Conservation (phyloP, 371 early-diverging fungal species). For the Rhizopus sp. region DNA sequence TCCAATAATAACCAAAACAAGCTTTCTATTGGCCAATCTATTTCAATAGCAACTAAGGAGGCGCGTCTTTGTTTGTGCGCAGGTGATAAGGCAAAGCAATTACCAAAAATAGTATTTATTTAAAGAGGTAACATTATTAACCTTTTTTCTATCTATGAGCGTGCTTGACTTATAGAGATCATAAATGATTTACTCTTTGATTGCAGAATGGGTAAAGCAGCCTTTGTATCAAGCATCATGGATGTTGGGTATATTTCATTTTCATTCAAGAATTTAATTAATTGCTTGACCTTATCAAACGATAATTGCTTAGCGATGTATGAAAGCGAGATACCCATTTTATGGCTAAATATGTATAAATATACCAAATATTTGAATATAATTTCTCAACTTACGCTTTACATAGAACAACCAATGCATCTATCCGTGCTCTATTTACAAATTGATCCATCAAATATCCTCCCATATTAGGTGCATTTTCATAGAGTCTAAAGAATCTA, state of each 20-base stretch:
- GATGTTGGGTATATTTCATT: slow-evolving; percentile 23
- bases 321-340: slow-evolving; percentile 47
- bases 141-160: too few species aligned
- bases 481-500: slow-evolving; percentile 77
- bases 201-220: slow-evolving; percentile 49
- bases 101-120: too few species aligned
- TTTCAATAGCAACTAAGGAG: too few species aligned
- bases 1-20: too few species aligned
- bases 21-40: too few species aligned
- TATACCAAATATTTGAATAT: background rate
- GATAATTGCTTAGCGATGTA: slow-evolving; percentile 48
- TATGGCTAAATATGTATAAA: slow-evolving; percentile 43
- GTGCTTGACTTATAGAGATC: background rate
- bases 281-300: slow-evolving; percentile 36
- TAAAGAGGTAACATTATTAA: too few species aligned
- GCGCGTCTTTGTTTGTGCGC: too few species aligned
- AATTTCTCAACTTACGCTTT: slow-evolving; percentile 61
- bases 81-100: too few species aligned
- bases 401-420: slow-evolving; percentile 69
- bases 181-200: slow-evolving; percentile 38
- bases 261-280: slow-evolving; percentile 45
- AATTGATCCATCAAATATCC: slow-evolving; percentile 90
- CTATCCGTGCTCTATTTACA: slow-evolving; percentile 80
- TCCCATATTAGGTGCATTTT: slow-evolving; percentile 81
- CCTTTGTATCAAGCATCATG: slow-evolving; percentile 52